These are phyloP conservation scores for Prunus salicina DNA, from an alignment of 306 rosid genomes.

Conservation along the genomic window DNA sequence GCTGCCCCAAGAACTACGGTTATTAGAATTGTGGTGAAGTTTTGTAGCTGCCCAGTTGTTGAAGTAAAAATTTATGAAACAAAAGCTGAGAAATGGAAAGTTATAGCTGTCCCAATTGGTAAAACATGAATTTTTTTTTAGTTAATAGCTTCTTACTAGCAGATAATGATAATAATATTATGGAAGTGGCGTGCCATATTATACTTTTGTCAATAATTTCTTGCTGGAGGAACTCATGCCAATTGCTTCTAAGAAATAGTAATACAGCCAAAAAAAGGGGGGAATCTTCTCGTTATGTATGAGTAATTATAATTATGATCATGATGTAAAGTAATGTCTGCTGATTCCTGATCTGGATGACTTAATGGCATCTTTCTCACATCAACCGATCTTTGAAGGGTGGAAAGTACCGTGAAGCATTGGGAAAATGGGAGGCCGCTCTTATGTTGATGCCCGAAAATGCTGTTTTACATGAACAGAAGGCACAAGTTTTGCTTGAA, in stretches of 20 bases:
- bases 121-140: not conserved
- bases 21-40: not conserved
- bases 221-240: not conserved
- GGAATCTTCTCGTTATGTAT: not conserved
- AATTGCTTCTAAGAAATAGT: not conserved
- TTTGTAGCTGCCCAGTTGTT: not conserved
- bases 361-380: slow-evolving; percentile 16
- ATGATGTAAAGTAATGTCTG: not conserved
- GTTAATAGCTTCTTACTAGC: not conserved
- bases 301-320: not conserved
- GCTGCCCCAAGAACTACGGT: not conserved
- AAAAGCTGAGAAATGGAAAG: not conserved
- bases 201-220: not conserved
- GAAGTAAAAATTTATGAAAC: not conserved
- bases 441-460: slow-evolving; percentile 63
- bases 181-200: not conserved
- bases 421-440: slow-evolving; percentile 91
- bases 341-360: not conserved
- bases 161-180: not conserved
- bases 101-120: not conserved
- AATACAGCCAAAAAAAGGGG: not conserved
- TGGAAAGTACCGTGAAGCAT: slow-evolving; percentile 73
- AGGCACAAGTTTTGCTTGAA: slow-evolving; percentile 83
- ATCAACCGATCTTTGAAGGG: slow-evolving; percentile 38
- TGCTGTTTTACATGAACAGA: slow-evolving; percentile 77